Base-by-base conservation (phyloP, 805 yeast genomes). In the Pichia paraexigua region DNA sequence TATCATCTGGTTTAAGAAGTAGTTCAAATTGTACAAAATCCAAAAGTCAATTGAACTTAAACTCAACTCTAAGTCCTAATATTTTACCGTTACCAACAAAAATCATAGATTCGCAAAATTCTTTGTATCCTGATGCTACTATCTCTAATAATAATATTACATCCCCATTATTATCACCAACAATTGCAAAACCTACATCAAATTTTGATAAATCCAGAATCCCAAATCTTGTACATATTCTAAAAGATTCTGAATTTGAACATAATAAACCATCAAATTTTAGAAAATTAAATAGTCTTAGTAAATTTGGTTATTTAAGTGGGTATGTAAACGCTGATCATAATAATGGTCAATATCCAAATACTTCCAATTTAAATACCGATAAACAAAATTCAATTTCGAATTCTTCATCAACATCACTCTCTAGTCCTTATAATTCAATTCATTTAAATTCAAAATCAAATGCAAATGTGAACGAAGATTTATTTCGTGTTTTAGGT, bases 401-500 rank as follows among this genome's bases (percentile, higher is more conserved):
- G 5, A n/a, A 24, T 47, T 44, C 56, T 45, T 15, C 41, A 18
- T 5, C 21, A 22, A 12, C n/a, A 9, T 30, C n/a, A 30, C 15
- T 5, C 13, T 30, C 35, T 5, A 30, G 13, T 30, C n/a, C 35
- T 12, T 30, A 30, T 15, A 15, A 13, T 30, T 13, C 3, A 1
- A 30, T 15, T 30, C n/a, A 12, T 13, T 9, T n/a, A 27, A 27
- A 27, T 30, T 30, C n/a, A 27, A 27, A 27, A 13, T 30, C n/a
- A 15, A 30, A 12, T n/a, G 3, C 39, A 35, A 8, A 35, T 11
- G 18, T 13, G n/a, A 20, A 49, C 17, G 24, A 30, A 22, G 20
- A 28, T 2, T 12, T 47, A 7, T 35, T 41, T n/a, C 12, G 35
- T 10, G n/a, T 5, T 3, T 18, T 60, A 2, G 55, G 56, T 3